Base-by-base conservation (phyloP, 768 basidiomycete species). In the Rhodotorula taiwanensis region DNA sequence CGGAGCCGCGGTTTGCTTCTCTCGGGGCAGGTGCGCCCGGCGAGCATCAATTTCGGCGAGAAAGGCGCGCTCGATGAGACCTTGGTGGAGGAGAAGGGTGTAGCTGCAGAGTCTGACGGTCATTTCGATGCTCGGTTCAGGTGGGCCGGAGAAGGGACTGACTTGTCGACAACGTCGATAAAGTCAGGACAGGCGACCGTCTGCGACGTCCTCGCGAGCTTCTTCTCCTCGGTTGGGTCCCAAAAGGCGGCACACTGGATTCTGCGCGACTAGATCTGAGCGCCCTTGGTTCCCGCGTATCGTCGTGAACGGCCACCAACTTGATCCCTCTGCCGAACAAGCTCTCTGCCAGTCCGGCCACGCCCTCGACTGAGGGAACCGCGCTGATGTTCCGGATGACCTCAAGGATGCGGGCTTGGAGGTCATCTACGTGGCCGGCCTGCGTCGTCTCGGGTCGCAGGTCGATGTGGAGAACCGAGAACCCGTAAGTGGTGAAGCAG, bases 121-220 rank as follows among this genome's bases (percentile, higher is more conserved):
- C 42, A 6, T 9, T n/a, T n/a, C n/a, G 11, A 10, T 10, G 39
- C 18, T 10, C 11, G 11, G 14, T 20, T 16, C 15, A 10, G 21
- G 21, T 10, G 7, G 42, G 9, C 7, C 42, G 21, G 7, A 10
- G 42, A 14, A 43, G 15, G 33, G 11, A 67, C 69, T 58, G 67
- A 73, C 53, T 62, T 62, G 62, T 70, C 69, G 49, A 60, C 66
- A 18, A 73, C 66, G 47, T 73, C 72, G 67, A 73, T 71, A 43
- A 70, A 70, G 52, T 72, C 71, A 23, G 72, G 72, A 60, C 72
- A 73, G 25, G 71, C 70, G 33, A 71, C 68, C 10, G 72, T 71
- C 16, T 71, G 60, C n/a, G 67, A 70, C 27, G 72, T 73, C 23
- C 72, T 54, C 13, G 71, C 72, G 43, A 73, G 70, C 42, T 44